Evolutionary conservation across 345 rosid species (phyloP).

Genomic region (Moricandia moricandioides): DNA sequence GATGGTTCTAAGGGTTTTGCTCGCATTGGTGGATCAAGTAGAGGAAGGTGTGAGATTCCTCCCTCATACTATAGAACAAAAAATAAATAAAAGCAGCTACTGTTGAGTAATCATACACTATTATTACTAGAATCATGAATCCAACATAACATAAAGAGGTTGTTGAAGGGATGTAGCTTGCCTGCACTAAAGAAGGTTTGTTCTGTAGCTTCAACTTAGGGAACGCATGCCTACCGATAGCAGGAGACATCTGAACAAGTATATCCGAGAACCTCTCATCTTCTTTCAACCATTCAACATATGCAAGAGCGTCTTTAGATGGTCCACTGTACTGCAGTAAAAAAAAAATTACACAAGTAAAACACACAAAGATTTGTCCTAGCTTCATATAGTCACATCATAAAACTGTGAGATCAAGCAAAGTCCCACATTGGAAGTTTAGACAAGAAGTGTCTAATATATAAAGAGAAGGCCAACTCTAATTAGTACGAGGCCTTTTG

Average conservation of each 20-base stretch:
- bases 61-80: slow-evolving; percentile 61
- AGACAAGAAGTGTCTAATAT: too few relatives aligned
- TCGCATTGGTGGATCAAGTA: slow-evolving; percentile 66
- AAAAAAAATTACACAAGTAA: slow-evolving; percentile 14
- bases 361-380: neutral
- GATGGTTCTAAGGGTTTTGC: slow-evolving; percentile 78
- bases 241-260: slow-evolving; percentile 83
- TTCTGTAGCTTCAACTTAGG: slow-evolving; percentile 82
- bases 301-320: slow-evolving; percentile 64
- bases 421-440: too few relatives aligned
- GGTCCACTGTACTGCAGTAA: slow-evolving; percentile 89
- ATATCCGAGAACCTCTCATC: slow-evolving; percentile 66
- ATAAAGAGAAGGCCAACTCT: too few relatives aligned
- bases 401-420: too few relatives aligned
- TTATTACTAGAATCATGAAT: neutral
- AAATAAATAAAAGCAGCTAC: neutral
- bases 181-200: slow-evolving; percentile 91
- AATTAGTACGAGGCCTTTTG: too few relatives aligned
- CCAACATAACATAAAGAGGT: slow-evolving; percentile 1
- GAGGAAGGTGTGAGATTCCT: slow-evolving; percentile 77
- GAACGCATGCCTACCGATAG: slow-evolving; percentile 73
- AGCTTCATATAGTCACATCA: neutral
- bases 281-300: slow-evolving; percentile 76
- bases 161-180: slow-evolving; percentile 32
- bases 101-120: slow-evolving; percentile 3